These are phyloP conservation scores for Exophiala bonariae DNA, from an alignment of 2,329 filamentous ascomycete genomes.

Conservation along the genomic window DNA sequence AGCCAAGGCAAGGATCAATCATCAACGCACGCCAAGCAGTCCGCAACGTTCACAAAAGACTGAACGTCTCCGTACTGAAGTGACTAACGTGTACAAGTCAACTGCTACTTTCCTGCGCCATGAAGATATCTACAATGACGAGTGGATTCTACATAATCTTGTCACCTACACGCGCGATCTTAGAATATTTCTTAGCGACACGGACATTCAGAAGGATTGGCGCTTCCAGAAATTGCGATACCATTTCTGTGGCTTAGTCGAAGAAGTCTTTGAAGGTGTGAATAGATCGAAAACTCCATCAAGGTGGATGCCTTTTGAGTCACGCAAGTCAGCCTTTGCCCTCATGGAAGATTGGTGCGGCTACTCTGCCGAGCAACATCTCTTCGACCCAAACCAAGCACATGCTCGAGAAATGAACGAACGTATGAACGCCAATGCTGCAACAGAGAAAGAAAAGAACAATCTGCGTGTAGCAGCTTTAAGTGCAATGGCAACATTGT, in stretches of 20 bases:
- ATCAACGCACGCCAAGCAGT: conserved; percentile 81
- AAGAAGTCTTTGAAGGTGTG: conserved; percentile 89
- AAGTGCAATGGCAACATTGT: conserved; percentile 92
- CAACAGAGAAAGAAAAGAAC: conserved; percentile 95
- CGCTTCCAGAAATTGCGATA: conserved; percentile 88
- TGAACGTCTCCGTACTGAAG: conserved; percentile 85
- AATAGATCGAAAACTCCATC: conserved; percentile 81
- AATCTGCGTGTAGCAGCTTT: conserved; percentile 87
- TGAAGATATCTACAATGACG: conserved; percentile 75
- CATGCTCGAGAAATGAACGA: conserved; percentile 45
- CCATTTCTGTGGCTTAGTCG: conserved; percentile 91
- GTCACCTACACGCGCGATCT: conserved; percentile 88
- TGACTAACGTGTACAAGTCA: conserved; percentile 93
- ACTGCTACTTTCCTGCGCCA: conserved; percentile 86
- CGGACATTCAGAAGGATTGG: conserved; percentile 91
- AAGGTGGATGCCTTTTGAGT: conserved; percentile 96
- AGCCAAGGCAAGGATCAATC: conserved; percentile 75
- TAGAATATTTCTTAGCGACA: conserved; percentile 91
- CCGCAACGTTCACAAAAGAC: conserved; percentile 79
- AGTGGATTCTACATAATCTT: conserved; percentile 87
- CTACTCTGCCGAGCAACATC: conserved; percentile 86
- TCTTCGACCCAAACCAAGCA: conserved; percentile 74
- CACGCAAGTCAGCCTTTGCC: conserved; percentile 89
- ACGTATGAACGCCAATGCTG: conserved; percentile 78
- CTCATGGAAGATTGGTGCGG: conserved; percentile 99